These are phyloP conservation scores for Wickerhamiella azyma DNA, from an alignment of 805 yeast genomes.

Conservation along the genomic window DNA sequence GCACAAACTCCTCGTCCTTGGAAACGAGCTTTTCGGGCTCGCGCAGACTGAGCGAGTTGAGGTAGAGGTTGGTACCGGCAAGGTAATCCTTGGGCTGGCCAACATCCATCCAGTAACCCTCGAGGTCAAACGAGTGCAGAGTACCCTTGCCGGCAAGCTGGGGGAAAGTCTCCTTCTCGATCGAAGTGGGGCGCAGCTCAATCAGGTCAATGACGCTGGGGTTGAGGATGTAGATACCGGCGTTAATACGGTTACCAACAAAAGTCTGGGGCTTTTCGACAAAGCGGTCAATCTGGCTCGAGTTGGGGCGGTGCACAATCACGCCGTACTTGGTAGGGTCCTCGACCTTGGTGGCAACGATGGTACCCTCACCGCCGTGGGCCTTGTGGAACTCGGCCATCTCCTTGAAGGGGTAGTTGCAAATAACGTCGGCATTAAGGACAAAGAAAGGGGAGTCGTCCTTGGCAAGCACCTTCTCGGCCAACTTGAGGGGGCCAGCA, in stretches of 20 bases:
- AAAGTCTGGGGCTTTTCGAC: constrained; percentile 99
- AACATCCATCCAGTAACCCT: constrained; percentile 99
- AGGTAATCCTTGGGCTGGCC: constrained; percentile 99
- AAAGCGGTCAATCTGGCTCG: constrained; percentile 93
- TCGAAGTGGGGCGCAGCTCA: constrained; percentile 96
- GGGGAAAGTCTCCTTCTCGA: constrained; percentile 99
- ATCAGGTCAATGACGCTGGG: constrained; percentile 94
- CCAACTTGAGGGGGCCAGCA: constrained; percentile 97
- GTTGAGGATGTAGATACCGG: constrained; percentile 96
- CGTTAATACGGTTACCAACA: constrained; percentile 99
- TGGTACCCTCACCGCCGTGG: constrained; percentile 97
- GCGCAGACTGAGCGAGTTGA: constrained; percentile 75
- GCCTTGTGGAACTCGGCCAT: constrained; percentile 83
- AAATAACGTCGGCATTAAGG: constrained; percentile 94
- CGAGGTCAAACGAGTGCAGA: constrained; percentile 89
- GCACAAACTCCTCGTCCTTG: constrained; percentile 51
- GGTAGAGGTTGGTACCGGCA: constrained; percentile 86
- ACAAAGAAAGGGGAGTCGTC: constrained; percentile 96
- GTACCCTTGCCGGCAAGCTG: constrained; percentile 75
- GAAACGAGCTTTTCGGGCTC: constrained; percentile 53
- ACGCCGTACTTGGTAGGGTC: constrained; percentile 99
- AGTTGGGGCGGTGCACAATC: constrained; percentile 90
- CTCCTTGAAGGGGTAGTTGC: constrained; percentile 95
- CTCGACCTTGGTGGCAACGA: constrained; percentile 98
- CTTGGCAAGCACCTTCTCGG: constrained; percentile 84